Evolutionary conservation across 108 stramenopile species (phyloP).

Genomic region (Pseudonitzschia multiseries): DNA sequence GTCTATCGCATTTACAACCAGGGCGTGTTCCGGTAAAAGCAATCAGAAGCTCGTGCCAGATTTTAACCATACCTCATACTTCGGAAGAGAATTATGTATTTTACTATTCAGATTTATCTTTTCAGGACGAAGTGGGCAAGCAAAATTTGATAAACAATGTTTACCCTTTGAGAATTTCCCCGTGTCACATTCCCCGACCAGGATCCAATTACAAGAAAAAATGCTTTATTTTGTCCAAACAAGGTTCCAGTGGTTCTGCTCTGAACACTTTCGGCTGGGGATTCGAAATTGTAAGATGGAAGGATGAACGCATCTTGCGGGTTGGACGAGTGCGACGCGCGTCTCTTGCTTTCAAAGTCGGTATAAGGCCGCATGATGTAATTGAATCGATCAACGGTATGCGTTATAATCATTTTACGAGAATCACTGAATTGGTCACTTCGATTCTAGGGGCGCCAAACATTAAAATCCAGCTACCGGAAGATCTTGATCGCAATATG

Average conservation of each 20-base stretch:
- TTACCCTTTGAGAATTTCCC: background rate
- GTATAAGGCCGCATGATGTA: constrained; percentile 33
- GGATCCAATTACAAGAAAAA: background rate
- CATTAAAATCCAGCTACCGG: background rate
- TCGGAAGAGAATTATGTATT: constrained; percentile 10
- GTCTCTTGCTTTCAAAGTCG: constrained; percentile 31
- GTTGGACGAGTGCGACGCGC: constrained; percentile 30
- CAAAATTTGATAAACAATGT: constrained; percentile 1
- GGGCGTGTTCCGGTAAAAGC: constrained; percentile 2
- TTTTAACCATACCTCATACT: background rate
- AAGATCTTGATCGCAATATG: background rate
- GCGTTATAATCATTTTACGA: background rate
- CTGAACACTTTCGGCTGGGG: constrained; percentile 28
- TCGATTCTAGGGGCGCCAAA: constrained; percentile 25
- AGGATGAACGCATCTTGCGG: constrained; percentile 18
- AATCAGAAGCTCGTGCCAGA: background rate
- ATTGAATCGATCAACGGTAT: constrained; percentile 25
- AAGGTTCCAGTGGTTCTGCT: background rate
- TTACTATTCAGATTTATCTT: constrained; percentile 35
- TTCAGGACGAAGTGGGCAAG: background rate
- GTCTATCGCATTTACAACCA: constrained; percentile 3
- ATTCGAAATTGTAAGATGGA: constrained; percentile 40
- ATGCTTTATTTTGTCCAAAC: background rate
- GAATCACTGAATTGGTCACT: constrained; percentile 6
- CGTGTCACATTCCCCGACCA: background rate